These are phyloP conservation scores for Teratosphaeria destructans DNA, from an alignment of 2,329 filamentous ascomycete genomes.

Conservation along the genomic window DNA sequence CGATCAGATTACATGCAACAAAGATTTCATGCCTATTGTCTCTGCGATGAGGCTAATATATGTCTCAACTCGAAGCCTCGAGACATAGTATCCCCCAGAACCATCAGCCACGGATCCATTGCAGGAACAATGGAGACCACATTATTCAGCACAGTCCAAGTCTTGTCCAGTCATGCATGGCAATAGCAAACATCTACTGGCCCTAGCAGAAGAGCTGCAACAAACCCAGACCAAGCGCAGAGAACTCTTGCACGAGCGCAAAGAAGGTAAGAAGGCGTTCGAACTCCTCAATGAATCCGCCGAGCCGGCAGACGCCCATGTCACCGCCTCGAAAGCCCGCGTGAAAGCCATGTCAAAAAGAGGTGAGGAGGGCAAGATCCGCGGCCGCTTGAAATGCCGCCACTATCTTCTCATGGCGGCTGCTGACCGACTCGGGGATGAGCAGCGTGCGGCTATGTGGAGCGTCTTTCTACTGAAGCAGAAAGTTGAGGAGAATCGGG, in stretches of 20 bases:
- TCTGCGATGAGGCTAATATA: background rate
- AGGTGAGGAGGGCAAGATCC: background rate
- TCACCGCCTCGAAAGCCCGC: background rate
- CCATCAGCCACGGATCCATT: background rate
- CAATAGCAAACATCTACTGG: background rate
- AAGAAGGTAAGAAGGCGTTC: background rate
- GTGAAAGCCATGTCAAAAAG: background rate
- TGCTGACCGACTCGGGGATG: background rate
- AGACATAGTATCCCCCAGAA: background rate
- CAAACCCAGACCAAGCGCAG: background rate
- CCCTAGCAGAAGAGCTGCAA: background rate
- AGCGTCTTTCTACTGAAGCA: background rate
- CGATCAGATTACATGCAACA: background rate
- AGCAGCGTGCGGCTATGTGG: background rate
- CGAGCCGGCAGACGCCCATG: background rate
- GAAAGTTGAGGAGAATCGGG: background rate
- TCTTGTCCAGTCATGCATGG: background rate
- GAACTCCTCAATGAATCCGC: background rate
- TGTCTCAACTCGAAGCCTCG: background rate
- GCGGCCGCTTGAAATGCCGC: background rate
- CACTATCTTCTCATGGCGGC: background rate
- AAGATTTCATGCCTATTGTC: background rate
- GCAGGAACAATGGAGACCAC: background rate
- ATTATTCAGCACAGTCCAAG: background rate
- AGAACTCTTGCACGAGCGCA: background rate